Evolutionary conservation across 2,329 filamentous ascomycete species (phyloP).

Genomic region (Xylaria sp.): DNA sequence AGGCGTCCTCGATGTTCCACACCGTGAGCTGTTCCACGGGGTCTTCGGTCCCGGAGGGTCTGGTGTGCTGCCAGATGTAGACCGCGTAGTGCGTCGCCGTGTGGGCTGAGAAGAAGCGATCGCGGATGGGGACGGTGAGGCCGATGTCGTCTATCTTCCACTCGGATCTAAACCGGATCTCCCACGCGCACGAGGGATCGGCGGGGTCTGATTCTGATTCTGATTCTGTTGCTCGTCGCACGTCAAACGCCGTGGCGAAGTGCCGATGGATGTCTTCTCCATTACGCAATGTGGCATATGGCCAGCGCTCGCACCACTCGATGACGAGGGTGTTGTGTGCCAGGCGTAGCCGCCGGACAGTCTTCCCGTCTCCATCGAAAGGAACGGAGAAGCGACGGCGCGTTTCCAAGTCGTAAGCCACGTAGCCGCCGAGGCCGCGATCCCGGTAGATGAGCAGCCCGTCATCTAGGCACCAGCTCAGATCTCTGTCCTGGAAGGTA

Average conservation of each 20-base stretch:
- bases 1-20: slow-evolving; percentile 66
- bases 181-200: slow-evolving; percentile 50
- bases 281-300: slow-evolving; percentile 63
- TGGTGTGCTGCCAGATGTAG: slow-evolving; percentile 69
- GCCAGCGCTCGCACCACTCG: slow-evolving; percentile 68
- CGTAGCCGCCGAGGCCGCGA: slow-evolving; percentile 47
- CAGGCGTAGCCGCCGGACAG: slow-evolving; percentile 65
- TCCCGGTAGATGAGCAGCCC: slow-evolving; percentile 66
- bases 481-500: slow-evolving; percentile 58
- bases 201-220: slow-evolving; percentile 23
- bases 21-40: slow-evolving; percentile 67
- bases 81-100: slow-evolving; percentile 68
- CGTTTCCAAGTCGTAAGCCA: slow-evolving; percentile 62
- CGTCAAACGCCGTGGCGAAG: slow-evolving; percentile 68
- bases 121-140: slow-evolving; percentile 61
- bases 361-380: slow-evolving; percentile 60
- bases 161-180: slow-evolving; percentile 63
- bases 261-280: slow-evolving; percentile 64
- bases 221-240: slow-evolving; percentile 46
- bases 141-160: slow-evolving; percentile 70
- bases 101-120: slow-evolving; percentile 72
- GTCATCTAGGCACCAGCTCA: slow-evolving; percentile 63
- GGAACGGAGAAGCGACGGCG: slow-evolving; percentile 58
- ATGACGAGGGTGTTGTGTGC: slow-evolving; percentile 65
- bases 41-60: slow-evolving; percentile 65